Evolutionary conservation across 75 land plant species (phyloP), one percentile per base, ranked within the genome.

Genomic region (Pinus albicaulis): DNA sequence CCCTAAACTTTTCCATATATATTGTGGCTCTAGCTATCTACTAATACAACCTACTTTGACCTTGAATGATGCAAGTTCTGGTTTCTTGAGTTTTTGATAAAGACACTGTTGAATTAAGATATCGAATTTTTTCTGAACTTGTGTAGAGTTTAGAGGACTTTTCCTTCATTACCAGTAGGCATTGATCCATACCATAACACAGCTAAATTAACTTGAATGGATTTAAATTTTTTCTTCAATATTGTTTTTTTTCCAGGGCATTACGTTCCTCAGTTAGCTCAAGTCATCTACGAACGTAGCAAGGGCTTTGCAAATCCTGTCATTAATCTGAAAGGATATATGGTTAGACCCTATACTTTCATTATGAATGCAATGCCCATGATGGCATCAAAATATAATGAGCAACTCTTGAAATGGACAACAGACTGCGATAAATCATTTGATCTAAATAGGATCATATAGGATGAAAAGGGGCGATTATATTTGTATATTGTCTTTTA

Each of bases 261-360:
- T 60, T 90, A 83, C 48, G 76, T 90, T 25, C 88, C 90, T n/a
- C 80, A 90, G 77, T 76, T 90, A 5, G 81, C 92, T 63, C 79
- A 76, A 31, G 23, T 79, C 22, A 82, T 86, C 26, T 59, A 77
- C 5, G 61, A 66, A 22, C 25, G 34, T 8, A 90, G 82, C 79
- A 83, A 77, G 64, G 81, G 78, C 31, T 28, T 65, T 0, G 69
- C 61, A 6, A 79, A 77, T 57, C 83, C 86, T 19, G 31, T 22
- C 26, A 85, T 92, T 74, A 92, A 92, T 63, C 74, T 92, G 70
- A 85, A 85, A 75, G 94, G 94, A 1, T 74, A 87, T 56, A 78
- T 87, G 83, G 94, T 89, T 79, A 68, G 86, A 66, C 23, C 16
- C 1, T 10, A 64, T 4, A 3, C 8, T 61, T 1, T 10, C 11